Percentiles rank a stretch among this genome's conserved stretches.
These are phyloP conservation scores for Pelargonium citronellum DNA, from an alignment of 441 rosid genomes.

Conservation along the genomic window DNA sequence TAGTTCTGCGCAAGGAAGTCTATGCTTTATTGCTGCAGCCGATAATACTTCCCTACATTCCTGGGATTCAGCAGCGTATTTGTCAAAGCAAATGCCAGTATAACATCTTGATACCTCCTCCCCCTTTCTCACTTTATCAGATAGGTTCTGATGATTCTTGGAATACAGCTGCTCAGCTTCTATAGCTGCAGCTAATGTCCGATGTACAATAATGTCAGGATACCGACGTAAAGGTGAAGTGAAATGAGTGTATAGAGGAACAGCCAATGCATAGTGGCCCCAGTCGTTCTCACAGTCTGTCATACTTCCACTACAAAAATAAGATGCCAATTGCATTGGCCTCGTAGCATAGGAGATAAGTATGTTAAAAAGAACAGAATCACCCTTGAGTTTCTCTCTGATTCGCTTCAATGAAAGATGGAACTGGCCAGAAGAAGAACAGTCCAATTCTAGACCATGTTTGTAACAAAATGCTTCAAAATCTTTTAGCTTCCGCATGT, in stretches of 20 bases:
- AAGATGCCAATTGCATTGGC: slow-evolving; percentile 80
- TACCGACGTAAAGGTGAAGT: slow-evolving; percentile 90
- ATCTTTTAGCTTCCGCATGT: slow-evolving; percentile 73
- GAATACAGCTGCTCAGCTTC: slow-evolving; percentile 64
- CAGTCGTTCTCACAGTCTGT: slow-evolving; percentile 50
- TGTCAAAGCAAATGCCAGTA: slow-evolving; percentile 55
- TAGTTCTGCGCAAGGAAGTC: slow-evolving; percentile 43
- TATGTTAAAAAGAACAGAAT: slow-evolving; percentile 53
- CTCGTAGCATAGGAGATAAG: slow-evolving; percentile 62
- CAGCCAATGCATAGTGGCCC: slow-evolving; percentile 84
- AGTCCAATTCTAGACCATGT: slow-evolving; percentile 67
- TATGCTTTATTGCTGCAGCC: slow-evolving; percentile 56
- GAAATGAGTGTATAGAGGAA: slow-evolving; percentile 85
- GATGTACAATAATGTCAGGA: slow-evolving; percentile 85
- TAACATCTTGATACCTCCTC: slow-evolving; percentile 38
- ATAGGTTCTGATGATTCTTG: slow-evolving; percentile 26
- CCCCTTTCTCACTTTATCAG: slow-evolving; percentile 13
- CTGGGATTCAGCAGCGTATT: slow-evolving; percentile 49
- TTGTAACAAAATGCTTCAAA: slow-evolving; percentile 71
- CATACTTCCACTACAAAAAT: slow-evolving; percentile 71
- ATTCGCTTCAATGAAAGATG: slow-evolving; percentile 54
- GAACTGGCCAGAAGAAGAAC: slow-evolving; percentile 64
- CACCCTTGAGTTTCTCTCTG: slow-evolving; percentile 61
- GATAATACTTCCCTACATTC: slow-evolving; percentile 56
- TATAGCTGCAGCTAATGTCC: slow-evolving; percentile 67